Conservation (phyloP, 257 asterid species). For the Solanum infundibuliforme region DNA sequence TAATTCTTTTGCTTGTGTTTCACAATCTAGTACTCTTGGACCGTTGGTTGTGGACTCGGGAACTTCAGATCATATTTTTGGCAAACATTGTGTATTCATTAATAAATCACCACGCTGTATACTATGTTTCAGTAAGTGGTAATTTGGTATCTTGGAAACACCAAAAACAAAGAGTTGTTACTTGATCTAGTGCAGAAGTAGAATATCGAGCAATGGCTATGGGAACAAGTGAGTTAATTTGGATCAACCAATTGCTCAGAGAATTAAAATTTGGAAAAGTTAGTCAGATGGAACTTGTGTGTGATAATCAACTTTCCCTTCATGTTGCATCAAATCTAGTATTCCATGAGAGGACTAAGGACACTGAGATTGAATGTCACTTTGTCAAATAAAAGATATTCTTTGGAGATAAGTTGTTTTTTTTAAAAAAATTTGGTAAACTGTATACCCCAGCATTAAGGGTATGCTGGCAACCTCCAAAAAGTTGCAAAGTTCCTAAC, state of each 20-base stretch:
- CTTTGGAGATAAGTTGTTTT: background rate
- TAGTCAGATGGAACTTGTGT: background rate
- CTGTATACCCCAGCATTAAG: background rate
- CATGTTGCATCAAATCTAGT: background rate
- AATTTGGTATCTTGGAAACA: background rate
- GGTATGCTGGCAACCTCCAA: background rate
- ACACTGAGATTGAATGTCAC: background rate
- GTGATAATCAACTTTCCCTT: background rate
- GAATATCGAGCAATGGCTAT: background rate
- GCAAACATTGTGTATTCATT: background rate
- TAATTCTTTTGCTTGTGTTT: background rate
- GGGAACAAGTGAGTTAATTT: background rate
- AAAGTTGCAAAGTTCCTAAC: background rate
- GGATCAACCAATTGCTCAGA: background rate
- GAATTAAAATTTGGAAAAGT: background rate
- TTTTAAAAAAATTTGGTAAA: background rate
- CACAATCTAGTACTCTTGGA: background rate
- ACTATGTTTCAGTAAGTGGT: background rate
- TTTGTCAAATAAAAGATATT: background rate
- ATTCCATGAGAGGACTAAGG: background rate
- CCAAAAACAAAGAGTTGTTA: background rate
- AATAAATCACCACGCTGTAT: background rate
- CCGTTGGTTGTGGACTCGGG: background rate
- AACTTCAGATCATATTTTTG: background rate
- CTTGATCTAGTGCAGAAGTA: background rate